Conservation (phyloP, 1,139 yeast species). For the Kurtzmaniella quercitrusa region DNA sequence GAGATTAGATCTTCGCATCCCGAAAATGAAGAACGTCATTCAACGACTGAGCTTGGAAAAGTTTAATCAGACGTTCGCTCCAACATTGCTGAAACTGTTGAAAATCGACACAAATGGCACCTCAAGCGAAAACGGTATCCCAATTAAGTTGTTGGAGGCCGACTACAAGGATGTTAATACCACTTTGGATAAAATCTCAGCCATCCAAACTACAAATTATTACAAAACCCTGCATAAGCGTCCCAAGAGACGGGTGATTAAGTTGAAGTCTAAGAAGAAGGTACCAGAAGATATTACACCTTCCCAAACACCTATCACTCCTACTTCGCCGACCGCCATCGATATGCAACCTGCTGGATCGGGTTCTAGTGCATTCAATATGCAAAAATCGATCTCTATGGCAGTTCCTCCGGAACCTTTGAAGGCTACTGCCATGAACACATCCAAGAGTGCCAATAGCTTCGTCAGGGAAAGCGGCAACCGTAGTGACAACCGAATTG, state of each 20-base stretch:
- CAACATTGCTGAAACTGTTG: slow-evolving; percentile 38
- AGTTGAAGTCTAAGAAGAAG: slow-evolving; percentile 24
- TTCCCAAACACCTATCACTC: background rate
- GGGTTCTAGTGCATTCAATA: slow-evolving; percentile 5
- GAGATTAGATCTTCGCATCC: slow-evolving; percentile 66
- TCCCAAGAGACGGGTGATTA: slow-evolving; percentile 49
- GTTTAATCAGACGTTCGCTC: slow-evolving; percentile 30
- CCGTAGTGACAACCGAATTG: background rate
- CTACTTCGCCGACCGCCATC: background rate
- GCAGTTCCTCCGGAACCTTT: background rate
- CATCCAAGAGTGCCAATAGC: background rate
- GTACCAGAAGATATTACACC: background rate
- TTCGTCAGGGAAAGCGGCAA: background rate
- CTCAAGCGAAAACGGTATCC: slow-evolving; percentile 30
- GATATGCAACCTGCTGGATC: slow-evolving; percentile 4
- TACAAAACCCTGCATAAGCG: slow-evolving; percentile 28
- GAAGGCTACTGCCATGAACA: background rate
- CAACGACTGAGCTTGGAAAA: slow-evolving; percentile 50
- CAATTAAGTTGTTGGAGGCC: slow-evolving; percentile 31
- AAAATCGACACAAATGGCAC: slow-evolving; percentile 18
- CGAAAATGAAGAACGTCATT: slow-evolving; percentile 52
- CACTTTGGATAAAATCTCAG: slow-evolving; percentile 42
- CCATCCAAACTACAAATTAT: slow-evolving; percentile 44
- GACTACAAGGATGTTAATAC: slow-evolving; percentile 31
- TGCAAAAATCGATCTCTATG: slow-evolving; percentile 1